Base-by-base conservation (phyloP, 306 rosid genomes). In the Morella rubra region DNA sequence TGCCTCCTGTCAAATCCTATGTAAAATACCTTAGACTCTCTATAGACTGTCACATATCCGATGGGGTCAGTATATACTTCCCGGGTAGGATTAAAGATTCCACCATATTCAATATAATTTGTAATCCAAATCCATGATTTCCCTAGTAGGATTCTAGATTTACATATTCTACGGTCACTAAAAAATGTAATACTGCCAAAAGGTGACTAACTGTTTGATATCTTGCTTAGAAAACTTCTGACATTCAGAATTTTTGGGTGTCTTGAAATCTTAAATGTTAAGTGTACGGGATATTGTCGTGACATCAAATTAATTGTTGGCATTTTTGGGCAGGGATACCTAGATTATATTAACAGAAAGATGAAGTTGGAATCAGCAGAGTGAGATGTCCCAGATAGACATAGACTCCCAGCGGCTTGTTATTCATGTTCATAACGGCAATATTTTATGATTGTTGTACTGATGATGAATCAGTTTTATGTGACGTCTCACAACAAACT, bases 301-400 rank as follows among this genome's bases (percentile, higher is more conserved):
- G 51, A 19, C 44, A 19, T 77, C 47, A 46, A 11, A 16, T 67
- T 50, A 53, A 37, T 40, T 79, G 74, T 74, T 77, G 68, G 62
- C 40, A 79, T 27, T 68, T 79, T 79, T 65, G 55, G 52, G 55
- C 86, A 94, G 98, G 97, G 90, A 52, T 94, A 90, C 82, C 80
- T 91, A 77, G 98, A 94, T 89, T 85, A 78, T 74, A 88, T 54
- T 76, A 89, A 90, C 89, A 84, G 86, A 82, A 84, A 84, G 81
- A 75, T 66, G 78, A 87, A 76, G 73, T 22, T 40, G 73, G 64
- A 58, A 42, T 78, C 49, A 47, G 50, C 27, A 18, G 81, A 80
- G 77, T 50, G 74, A 80, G 79, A 66, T 75, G 59, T 46, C 45
- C 71, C 65, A 52, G 69, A 73, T 81, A 46, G 69, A 18, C 65